Evolutionary conservation across 345 rosid species (phyloP).

Genomic region (Corchorus capsularis): DNA sequence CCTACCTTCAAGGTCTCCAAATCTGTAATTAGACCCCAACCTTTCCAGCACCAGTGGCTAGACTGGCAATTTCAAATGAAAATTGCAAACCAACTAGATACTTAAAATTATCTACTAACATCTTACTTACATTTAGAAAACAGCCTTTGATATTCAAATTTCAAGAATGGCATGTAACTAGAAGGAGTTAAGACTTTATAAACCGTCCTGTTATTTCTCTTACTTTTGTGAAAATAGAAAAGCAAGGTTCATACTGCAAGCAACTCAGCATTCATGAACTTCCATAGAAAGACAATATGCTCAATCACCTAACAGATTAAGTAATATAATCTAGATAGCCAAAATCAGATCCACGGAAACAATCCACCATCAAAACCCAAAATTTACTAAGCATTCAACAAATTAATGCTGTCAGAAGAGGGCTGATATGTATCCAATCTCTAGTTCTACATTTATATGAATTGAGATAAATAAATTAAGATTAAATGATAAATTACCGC

Average conservation of each 20-base stretch:
- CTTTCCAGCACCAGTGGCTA: slow-evolving; percentile 6
- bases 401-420: slow-evolving; percentile 5
- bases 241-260: not conserved
- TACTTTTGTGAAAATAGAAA: slow-evolving; percentile 9
- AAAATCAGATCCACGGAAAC: slow-evolving; percentile 11
- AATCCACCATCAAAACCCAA: slow-evolving; percentile 5
- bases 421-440: not conserved
- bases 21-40: slow-evolving; percentile 1
- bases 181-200: slow-evolving; percentile 7
- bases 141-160: not conserved
- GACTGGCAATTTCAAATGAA: not conserved
- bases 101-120: slow-evolving; percentile 3
- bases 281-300: slow-evolving; percentile 7
- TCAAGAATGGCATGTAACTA: slow-evolving; percentile 7
- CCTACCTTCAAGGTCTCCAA: slow-evolving; percentile 8
- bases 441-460: not conserved
- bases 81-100: not conserved
- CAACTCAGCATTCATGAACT: slow-evolving; percentile 2
- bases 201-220: not conserved
- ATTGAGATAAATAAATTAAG: not conserved
- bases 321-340: slow-evolving; percentile 18
- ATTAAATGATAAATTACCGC: slow-evolving; percentile 21
- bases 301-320: not conserved
- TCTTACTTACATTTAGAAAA: slow-evolving; percentile 1
- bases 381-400: slow-evolving; percentile 6